Evolutionary conservation across 495 filamentous ascomycete species (phyloP).

Genomic region (Penicillium canariense): DNA sequence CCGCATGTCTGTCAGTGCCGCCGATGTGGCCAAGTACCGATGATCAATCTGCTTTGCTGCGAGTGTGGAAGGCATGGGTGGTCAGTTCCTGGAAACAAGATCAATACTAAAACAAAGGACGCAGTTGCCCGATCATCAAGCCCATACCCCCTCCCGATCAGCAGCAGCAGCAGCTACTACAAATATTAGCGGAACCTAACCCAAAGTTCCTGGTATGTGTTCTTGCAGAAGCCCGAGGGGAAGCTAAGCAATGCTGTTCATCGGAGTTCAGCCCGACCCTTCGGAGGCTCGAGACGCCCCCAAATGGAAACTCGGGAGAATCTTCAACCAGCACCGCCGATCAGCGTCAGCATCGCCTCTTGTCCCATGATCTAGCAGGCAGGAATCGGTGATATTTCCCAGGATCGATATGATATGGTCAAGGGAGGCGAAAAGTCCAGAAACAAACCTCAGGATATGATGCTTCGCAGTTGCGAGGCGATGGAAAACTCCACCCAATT

Average conservation of each 20-base stretch:
- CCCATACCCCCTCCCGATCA: not conserved
- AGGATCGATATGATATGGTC: too few species aligned
- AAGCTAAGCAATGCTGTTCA: not conserved
- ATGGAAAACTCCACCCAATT: constrained; percentile 5
- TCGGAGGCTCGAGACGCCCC: not conserved
- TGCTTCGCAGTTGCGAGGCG: not conserved
- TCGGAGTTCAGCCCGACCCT: not conserved
- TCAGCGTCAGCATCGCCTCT: too few species aligned
- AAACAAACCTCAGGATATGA: not conserved
- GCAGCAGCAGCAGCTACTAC: not conserved
- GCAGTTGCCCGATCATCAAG: not conserved
- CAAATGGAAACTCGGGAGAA: not conserved
- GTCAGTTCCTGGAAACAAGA: not conserved
- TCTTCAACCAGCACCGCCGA: not conserved
- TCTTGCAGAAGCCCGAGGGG: not conserved
- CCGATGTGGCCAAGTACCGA: not conserved
- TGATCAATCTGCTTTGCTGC: not conserved
- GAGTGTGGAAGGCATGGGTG: not conserved
- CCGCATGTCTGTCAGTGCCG: not conserved
- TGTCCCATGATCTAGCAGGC: too few species aligned
- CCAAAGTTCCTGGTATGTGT: not conserved
- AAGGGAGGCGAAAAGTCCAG: not conserved
- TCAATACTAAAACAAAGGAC: not conserved
- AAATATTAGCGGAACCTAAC: not conserved
- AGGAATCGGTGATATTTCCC: too few species aligned